Evolutionary conservation across 257 asterid species (phyloP).

Genomic region (Knoxia roxburghii): DNA sequence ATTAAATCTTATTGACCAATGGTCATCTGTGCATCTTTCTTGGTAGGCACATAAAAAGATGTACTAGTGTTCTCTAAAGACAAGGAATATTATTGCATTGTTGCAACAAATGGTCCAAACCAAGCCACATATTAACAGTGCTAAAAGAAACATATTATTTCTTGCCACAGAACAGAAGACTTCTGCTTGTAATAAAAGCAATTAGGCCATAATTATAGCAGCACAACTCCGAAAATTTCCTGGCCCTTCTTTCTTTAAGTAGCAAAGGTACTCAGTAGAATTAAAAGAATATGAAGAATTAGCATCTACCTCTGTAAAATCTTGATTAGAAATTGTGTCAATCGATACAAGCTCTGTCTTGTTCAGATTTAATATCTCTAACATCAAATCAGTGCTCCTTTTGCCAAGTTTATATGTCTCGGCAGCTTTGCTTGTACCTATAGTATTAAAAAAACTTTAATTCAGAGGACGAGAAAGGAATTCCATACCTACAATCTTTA

Average conservation of each 20-base stretch:
- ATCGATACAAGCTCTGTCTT: conserved; percentile 84
- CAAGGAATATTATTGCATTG: not conserved
- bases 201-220: not conserved
- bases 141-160: not conserved
- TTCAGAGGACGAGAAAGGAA: not conserved
- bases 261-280: not conserved
- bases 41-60: not conserved
- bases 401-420: conserved; percentile 93
- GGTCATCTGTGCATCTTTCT: not conserved
- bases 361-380: conserved; percentile 87
- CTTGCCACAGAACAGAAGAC: not conserved
- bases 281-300: not conserved
- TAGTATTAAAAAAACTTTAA: conserved; percentile 22
- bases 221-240: not conserved
- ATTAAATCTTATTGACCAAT: not conserved
- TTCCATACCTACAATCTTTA: not conserved
- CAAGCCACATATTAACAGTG: not conserved
- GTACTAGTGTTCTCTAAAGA: not conserved
- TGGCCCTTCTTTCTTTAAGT: not conserved
- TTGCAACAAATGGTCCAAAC: not conserved
- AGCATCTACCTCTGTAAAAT: conserved; percentile 85
- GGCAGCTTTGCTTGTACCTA: conserved; percentile 78
- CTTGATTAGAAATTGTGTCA: conserved; percentile 94
- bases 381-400: conserved; percentile 66
- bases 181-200: not conserved